Base-by-base conservation (phyloP, 2,329 filamentous ascomycete species). In the Fusarium penzigii region DNA sequence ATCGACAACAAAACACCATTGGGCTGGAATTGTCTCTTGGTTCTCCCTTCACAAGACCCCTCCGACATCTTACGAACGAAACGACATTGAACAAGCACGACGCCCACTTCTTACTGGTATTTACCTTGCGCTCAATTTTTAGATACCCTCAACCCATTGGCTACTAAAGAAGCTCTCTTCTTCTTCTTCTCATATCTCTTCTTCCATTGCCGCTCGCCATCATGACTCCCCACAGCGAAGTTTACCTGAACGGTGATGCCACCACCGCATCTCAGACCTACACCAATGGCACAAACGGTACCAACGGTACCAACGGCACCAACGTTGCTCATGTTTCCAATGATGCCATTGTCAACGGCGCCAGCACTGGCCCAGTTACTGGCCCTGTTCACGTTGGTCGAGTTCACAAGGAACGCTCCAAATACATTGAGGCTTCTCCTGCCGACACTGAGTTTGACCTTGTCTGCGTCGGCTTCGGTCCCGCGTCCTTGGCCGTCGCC, bases 401-500 rank as follows among this genome's bases (percentile, higher is more conserved):
- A 11, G 45, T 50, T 40, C 57, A 65, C 53, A 62, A 59, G 17
- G 64, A 63, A 49, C 57, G 53, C 41, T 61, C 57, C 39, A 55
- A 55, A 32, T 62, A 62, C 39, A 51, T 65, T 7, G 60, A 63
- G 57, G 49, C 60, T 11, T 57, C 62, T 20, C 52, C 53, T 20
- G 70, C 79, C 48, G 81, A 87, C 57, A 83, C 89, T 45, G 75
- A 91, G 32, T 87, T 92, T 69, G 93, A 97, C 70, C 78, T 97
- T 48, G 78, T 97, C 61, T 96, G 92, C 71, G 85, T 96, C 50
- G 93, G 93, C 20, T 97, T 97, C 68, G 93, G 93, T 8, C 93
- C 93, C 17, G 93, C 93, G 29, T 94, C 91, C 54, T 79, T 97
- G 36, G 88, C 92, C 16, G 88, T 97, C 56, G 93, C 90, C 13